Evolutionary conservation across 2,329 filamentous ascomycete genomes (phyloP).

Genomic region (Ascochyta koolunga): DNA sequence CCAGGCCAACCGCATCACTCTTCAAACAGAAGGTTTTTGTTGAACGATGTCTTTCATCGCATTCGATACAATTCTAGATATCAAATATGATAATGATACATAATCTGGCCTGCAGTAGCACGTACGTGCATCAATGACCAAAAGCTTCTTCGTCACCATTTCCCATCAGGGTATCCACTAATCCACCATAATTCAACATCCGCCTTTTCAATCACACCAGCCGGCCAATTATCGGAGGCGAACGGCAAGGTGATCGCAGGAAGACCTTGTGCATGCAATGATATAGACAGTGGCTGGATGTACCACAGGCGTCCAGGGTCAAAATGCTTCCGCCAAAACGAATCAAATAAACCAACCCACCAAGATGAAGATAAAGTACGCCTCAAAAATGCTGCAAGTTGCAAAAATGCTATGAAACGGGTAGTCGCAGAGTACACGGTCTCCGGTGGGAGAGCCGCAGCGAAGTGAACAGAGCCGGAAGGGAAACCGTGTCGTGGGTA

Average conservation of each 20-base stretch:
- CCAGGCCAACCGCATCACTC: conserved; percentile 20
- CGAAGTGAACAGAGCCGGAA: conserved; percentile 36
- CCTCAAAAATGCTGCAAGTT: conserved; percentile 46
- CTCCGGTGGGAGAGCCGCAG: conserved; percentile 11
- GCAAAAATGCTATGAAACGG: conserved; percentile 40
- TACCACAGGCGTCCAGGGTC: conserved; percentile 29
- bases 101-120: conserved; percentile 18
- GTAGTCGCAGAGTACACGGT: conserved; percentile 42
- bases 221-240: conserved; percentile 25
- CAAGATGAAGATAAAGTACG: conserved; percentile 35
- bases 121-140: conserved; percentile 19
- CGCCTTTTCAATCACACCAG: conserved; percentile 22
- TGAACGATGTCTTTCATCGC: conserved; percentile 24
- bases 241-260: conserved; percentile 20
- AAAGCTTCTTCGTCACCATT: conserved; percentile 12
- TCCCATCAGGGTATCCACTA: conserved; percentile 24
- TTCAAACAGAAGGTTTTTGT: conserved; percentile 1
- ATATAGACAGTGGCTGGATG: conserved; percentile 41
- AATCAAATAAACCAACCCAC: conserved; percentile 39
- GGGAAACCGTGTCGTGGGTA: conserved; percentile 38
- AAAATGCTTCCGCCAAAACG: conserved; percentile 26
- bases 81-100: conserved; percentile 37
- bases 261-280: conserved; percentile 31
- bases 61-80: conserved; percentile 31
- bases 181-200: conserved; percentile 27